Percentiles rank a stretch among this genome's conserved stretches.
These are phyloP conservation scores for Tuber brumale DNA, from an alignment of 495 filamentous ascomycete species.

Conservation along the genomic window DNA sequence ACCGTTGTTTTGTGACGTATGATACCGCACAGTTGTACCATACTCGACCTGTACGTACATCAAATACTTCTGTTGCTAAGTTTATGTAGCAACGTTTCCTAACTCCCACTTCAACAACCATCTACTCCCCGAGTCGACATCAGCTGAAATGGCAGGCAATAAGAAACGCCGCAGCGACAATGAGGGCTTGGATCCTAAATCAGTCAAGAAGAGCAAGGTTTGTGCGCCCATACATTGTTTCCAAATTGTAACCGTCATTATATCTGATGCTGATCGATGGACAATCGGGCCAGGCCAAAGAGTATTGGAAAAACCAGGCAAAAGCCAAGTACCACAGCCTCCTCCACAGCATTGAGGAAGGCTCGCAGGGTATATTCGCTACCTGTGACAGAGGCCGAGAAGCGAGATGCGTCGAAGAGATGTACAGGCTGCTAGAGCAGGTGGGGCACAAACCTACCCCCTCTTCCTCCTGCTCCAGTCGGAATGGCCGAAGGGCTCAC, in stretches of 20 bases:
- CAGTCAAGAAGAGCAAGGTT: slow-evolving; percentile 37
- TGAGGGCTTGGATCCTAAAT: slow-evolving; percentile 18
- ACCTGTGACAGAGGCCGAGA: slow-evolving; percentile 81
- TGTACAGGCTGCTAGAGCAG: slow-evolving; percentile 66
- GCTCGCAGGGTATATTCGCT: slow-evolving; percentile 79
- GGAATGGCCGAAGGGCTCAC: slow-evolving; percentile 13
- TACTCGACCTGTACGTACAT: background rate
- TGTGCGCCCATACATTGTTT: background rate
- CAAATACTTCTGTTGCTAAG: background rate
- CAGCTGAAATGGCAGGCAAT: slow-evolving; percentile 24
- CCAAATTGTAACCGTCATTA: background rate
- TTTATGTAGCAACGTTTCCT: slow-evolving; percentile 3
- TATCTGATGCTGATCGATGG: slow-evolving; percentile 7
- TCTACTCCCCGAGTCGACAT: slow-evolving; percentile 9
- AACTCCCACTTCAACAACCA: slow-evolving; percentile 2
- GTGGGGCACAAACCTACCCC: slow-evolving; percentile 44
- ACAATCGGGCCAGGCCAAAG: slow-evolving; percentile 14
- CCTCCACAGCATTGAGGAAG: slow-evolving; percentile 54
- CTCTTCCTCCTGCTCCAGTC: background rate
- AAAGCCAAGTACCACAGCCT: slow-evolving; percentile 34
- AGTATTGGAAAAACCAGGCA: slow-evolving; percentile 32
- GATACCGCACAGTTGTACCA: too few species aligned
- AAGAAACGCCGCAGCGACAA: slow-evolving; percentile 28
- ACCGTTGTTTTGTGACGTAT: background rate
- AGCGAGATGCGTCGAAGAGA: slow-evolving; percentile 65